Conservation (phyloP, 2,329 filamentous ascomycete genomes). For the Septoria linicola region DNA sequence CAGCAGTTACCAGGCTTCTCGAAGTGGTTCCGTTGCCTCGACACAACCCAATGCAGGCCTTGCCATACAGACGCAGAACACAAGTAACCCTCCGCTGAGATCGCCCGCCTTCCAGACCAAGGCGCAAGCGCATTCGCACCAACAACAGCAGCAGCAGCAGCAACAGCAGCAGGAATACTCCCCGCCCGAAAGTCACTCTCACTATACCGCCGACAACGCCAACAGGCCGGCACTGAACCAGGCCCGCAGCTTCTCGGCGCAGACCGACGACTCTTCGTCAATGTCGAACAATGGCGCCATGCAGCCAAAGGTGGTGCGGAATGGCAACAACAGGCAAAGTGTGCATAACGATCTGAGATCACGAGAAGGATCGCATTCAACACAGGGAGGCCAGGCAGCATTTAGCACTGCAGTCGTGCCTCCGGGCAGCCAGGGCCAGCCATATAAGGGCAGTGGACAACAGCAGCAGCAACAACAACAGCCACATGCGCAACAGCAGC, state of each 20-base stretch:
- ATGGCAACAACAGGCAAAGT: conserved; percentile 36
- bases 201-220: conserved; percentile 25
- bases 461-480: conserved; percentile 26
- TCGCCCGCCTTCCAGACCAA: conserved; percentile 16
- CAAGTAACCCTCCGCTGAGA: conserved; percentile 17
- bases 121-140: conserved; percentile 16
- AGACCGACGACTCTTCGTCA: conserved; percentile 33
- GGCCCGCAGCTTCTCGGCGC: conserved; percentile 35
- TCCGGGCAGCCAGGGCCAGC: conserved; percentile 46
- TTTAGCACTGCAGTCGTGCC: conserved; percentile 49
- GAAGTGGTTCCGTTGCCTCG: conserved; percentile 9
- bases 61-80: conserved; percentile 29
- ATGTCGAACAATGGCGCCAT: conserved; percentile 37
- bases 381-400: conserved; percentile 33
- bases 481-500: conserved; percentile 29
- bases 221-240: conserved; percentile 27
- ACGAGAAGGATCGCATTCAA: conserved; percentile 30
- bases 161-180: conserved; percentile 25
- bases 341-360: conserved; percentile 34
- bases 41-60: conserved; percentile 30
- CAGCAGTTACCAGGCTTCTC: conserved; percentile 28
- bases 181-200: conserved; percentile 27
- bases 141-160: not conserved
- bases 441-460: conserved; percentile 36
- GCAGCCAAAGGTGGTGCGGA: conserved; percentile 31